A percentile compares a stretch with the other conserved stretches of the same genome.
These are phyloP conservation scores for Amanita molliuscula DNA, from an alignment of 768 basidiomycete species.

Conservation along the genomic window DNA sequence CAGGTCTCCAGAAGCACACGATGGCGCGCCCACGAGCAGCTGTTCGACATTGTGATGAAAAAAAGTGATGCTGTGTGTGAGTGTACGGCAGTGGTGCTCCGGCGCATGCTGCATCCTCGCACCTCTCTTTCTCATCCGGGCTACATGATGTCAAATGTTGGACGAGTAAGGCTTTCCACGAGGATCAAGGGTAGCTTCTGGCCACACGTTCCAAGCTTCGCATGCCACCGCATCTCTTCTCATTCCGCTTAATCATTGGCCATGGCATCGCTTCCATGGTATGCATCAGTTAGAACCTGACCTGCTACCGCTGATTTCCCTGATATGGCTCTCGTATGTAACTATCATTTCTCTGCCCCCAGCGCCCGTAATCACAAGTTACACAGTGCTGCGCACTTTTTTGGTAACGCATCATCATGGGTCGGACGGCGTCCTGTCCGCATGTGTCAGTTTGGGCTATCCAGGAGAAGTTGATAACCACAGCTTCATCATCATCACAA, in stretches of 20 bases:
- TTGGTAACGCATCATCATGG: not conserved
- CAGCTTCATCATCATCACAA: not conserved
- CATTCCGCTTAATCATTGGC: constrained; percentile 1
- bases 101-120: not conserved
- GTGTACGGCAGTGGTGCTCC: not conserved
- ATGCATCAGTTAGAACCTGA: not conserved
- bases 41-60: not conserved
- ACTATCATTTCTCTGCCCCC: not conserved
- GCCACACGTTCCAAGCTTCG: not conserved
- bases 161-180: not conserved
- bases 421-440: not conserved
- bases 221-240: constrained; percentile 2
- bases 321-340: not conserved
- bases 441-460: not conserved
- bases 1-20: too few species aligned
- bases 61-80: not conserved
- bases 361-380: constrained; percentile 1
- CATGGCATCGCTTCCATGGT: constrained; percentile 2
- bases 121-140: not conserved
- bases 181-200: constrained; percentile 3
- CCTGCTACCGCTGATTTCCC: constrained; percentile 4
- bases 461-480: not conserved
- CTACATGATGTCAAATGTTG: too few species aligned
- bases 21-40: not conserved
- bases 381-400: not conserved